Conservation (phyloP, 192 early-diverging fungal species). For the Martensiomyces pterosporus region DNA sequence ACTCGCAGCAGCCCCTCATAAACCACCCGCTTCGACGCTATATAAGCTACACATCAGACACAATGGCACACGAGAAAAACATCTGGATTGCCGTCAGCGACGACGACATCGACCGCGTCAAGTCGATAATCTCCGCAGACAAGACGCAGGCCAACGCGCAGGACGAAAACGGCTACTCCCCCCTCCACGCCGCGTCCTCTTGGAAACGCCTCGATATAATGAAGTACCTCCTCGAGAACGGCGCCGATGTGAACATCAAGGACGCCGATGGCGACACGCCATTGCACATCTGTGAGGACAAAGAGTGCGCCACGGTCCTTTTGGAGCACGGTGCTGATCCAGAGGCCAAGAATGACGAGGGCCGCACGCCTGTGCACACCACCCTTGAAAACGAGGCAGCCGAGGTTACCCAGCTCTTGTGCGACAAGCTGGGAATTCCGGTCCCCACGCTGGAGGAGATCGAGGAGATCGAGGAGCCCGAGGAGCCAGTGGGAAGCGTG, state of each 20-base stretch:
- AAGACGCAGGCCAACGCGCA: conserved; percentile 55
- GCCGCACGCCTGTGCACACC: conserved; percentile 42
- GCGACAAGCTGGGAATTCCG: conserved; percentile 52
- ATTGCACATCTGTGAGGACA: conserved; percentile 68
- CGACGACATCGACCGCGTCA: conserved; percentile 57
- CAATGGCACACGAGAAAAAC: conserved; percentile 46
- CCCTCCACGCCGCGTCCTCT: conserved; percentile 74
- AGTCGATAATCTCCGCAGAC: conserved; percentile 54
- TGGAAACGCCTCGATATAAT: conserved; percentile 66
- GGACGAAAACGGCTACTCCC: conserved; percentile 78
- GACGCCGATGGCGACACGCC: conserved; percentile 84
- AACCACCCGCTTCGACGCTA: too few relatives aligned
- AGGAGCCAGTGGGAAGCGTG: conserved; percentile 20
- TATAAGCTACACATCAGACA: too few relatives aligned
- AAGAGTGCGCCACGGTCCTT: conserved; percentile 62
- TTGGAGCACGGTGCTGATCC: conserved; percentile 70
- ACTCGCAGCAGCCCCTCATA: too few relatives aligned
- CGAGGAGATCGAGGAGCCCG: conserved; percentile 22
- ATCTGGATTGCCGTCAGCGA: conserved; percentile 70
- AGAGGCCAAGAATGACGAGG: conserved; percentile 60
- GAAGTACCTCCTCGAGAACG: conserved; percentile 58
- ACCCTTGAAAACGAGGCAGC: conserved; percentile 61
- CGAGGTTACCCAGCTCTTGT: conserved; percentile 62
- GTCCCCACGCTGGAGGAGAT: conserved; percentile 45
- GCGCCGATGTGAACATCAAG: conserved; percentile 64